A percentile compares a stretch with the other conserved stretches of the same genome.
Evolutionary conservation across 129 eudicot species (phyloP).

Genomic region (Cynara cardunculus): DNA sequence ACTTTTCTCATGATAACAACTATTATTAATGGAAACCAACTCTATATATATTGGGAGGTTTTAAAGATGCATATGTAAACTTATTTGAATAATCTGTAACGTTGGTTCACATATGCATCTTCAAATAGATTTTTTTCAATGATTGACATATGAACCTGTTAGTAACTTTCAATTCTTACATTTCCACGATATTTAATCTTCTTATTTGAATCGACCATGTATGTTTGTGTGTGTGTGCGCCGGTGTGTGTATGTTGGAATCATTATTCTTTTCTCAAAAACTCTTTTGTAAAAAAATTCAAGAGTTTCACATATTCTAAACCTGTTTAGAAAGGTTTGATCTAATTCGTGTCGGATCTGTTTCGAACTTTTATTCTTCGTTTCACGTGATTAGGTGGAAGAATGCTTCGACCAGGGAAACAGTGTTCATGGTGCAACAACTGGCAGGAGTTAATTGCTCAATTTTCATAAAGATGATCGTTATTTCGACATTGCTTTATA

Average conservation of each 20-base stretch:
- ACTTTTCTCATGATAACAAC: no score
- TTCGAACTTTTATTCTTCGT: background rate
- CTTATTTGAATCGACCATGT: no score
- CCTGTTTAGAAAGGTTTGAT: background rate
- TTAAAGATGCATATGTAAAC: no score
- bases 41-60: background rate
- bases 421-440: background rate
- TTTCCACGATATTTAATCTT: background rate
- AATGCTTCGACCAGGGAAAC: background rate
- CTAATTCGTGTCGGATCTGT: background rate
- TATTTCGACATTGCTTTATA: background rate
- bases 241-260: background rate
- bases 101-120: no score
- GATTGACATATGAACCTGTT: no score
- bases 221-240: no score
- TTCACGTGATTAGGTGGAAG: background rate
- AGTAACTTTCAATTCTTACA: no score
- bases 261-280: background rate
- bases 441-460: background rate
- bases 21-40: no score
- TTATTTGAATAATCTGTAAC: no score
- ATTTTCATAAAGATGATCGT: background rate
- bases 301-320: background rate
- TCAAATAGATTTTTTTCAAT: no score
- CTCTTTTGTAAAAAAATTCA: no score